Percentiles rank a stretch among this genome's conserved stretches.
phyloP scores from a whole-genome alignment of 306 rosid genomes.

The Prosopis cineraria region DNA sequence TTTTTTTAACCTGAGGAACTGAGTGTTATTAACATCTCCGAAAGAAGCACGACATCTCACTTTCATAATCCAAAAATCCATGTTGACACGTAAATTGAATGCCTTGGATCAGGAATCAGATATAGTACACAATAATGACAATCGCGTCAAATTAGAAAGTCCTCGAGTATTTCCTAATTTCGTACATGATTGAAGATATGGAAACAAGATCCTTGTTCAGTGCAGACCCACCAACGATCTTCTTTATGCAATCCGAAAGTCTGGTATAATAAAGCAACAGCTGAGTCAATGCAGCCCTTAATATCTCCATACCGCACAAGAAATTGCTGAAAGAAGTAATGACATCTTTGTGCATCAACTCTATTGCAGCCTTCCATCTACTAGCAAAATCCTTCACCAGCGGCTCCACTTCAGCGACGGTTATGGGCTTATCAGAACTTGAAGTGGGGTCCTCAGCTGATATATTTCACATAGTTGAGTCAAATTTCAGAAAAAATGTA shows the following conservation, averaged over 20 bases:
- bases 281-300: conserved; percentile 75
- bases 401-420: conserved; percentile 83
- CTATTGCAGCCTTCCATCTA: conserved; percentile 97
- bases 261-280: conserved; percentile 87
- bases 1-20: not conserved
- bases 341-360: conserved; percentile 98
- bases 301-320: conserved; percentile 93
- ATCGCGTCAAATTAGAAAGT: conserved; percentile 62
- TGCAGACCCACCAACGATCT: conserved; percentile 54
- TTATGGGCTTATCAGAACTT: conserved; percentile 64
- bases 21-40: not conserved
- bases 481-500: conserved; percentile 25
- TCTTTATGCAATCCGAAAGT: conserved; percentile 88
- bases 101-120: conserved; percentile 23
- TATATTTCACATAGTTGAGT: conserved; percentile 29
- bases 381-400: conserved; percentile 94
- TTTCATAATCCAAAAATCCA: not conserved
- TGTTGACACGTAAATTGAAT: conserved; percentile 11
- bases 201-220: conserved; percentile 78
- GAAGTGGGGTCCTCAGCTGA: conserved; percentile 87
- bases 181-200: conserved; percentile 79
- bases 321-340: conserved; percentile 98
- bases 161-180: conserved; percentile 93
- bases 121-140: conserved; percentile 8
- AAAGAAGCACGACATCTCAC: not conserved